Percentiles rank a stretch among this genome's conserved stretches.
phyloP scores from a whole-genome alignment of 805 yeast species.

The Wickerhamomyces alni region DNA sequence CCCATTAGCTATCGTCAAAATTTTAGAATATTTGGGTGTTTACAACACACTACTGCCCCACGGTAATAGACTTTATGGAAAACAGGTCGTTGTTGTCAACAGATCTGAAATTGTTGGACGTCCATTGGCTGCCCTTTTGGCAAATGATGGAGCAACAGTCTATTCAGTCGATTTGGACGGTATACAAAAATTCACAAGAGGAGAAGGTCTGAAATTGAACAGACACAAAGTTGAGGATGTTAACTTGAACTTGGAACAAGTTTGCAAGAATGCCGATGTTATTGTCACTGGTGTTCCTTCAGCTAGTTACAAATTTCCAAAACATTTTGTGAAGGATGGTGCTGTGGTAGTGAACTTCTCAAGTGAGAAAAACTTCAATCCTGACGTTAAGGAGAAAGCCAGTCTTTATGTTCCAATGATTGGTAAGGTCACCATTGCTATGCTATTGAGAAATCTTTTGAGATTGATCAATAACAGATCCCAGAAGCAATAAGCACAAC shows the following conservation, averaged over 20 bases:
- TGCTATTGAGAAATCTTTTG: conserved; percentile 84
- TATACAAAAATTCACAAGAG: conserved; percentile 88
- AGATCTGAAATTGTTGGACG: conserved; percentile 97
- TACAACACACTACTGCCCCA: conserved; percentile 78
- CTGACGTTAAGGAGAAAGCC: conserved; percentile 77
- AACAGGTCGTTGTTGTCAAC: conserved; percentile 84
- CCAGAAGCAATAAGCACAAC: conserved; percentile 1
- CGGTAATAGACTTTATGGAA: conserved; percentile 91
- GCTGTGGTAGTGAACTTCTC: conserved; percentile 89
- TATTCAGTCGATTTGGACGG: conserved; percentile 86
- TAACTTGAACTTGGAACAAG: conserved; percentile 48
- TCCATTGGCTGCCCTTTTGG: conserved; percentile 90
- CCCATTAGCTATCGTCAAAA: conserved; percentile 91
- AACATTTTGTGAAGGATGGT: conserved; percentile 74
- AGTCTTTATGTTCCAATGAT: conserved; percentile 91
- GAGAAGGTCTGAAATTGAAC: conserved; percentile 76
- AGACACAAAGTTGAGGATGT: conserved; percentile 77
- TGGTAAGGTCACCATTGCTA: conserved; percentile 94
- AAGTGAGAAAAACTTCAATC: conserved; percentile 81
- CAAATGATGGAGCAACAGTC: conserved; percentile 96
- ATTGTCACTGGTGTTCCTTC: conserved; percentile 95
- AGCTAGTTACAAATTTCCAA: conserved; percentile 77
- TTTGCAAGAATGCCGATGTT: conserved; percentile 77
- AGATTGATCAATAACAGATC: conserved; percentile 68
- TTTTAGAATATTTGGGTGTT: conserved; percentile 81